Conservation (phyloP, 1,284 basidiomycete species). For the Phellinidium pouzarii region DNA sequence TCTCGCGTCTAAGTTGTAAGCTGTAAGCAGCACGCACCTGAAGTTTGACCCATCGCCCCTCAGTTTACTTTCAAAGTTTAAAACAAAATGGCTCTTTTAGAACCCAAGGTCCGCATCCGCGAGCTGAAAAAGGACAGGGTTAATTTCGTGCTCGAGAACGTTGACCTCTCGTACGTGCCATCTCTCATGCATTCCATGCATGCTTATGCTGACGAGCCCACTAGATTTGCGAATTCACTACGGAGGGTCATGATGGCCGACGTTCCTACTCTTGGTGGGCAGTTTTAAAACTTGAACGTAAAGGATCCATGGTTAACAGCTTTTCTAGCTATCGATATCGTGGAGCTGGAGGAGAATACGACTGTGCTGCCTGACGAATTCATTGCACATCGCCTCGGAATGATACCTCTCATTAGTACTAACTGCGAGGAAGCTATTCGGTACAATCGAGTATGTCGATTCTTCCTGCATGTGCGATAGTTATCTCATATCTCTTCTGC, state of each 20-base stretch:
- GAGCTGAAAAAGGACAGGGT: constrained; percentile 75
- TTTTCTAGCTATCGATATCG: constrained; percentile 88
- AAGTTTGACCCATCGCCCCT: too few species aligned
- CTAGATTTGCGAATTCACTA: constrained; percentile 82
- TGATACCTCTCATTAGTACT: constrained; percentile 85
- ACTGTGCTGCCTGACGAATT: constrained; percentile 96
- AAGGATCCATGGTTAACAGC: constrained; percentile 3
- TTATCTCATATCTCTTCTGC: neutral
- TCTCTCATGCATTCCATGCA: neutral
- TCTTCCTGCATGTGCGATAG: neutral
- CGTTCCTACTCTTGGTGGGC: constrained; percentile 85
- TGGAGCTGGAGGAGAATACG: constrained; percentile 89
- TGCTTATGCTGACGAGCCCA: neutral
- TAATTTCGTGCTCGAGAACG: constrained; percentile 88
- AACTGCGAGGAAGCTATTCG: constrained; percentile 82
- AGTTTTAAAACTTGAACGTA: neutral
- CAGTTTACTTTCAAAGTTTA: too few species aligned
- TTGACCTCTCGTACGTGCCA: constrained; percentile 73
- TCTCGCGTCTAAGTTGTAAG: too few species aligned
- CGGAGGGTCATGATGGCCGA: constrained; percentile 93
- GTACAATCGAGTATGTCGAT: constrained; percentile 60
- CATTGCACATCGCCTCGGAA: constrained; percentile 91
- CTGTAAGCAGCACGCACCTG: too few species aligned
- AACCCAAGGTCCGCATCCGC: constrained; percentile 69
- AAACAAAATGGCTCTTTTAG: constrained; percentile 24